Evolutionary conservation across 2,329 filamentous ascomycete genomes (phyloP).

Genomic region (Uncinocarpus reesii): DNA sequence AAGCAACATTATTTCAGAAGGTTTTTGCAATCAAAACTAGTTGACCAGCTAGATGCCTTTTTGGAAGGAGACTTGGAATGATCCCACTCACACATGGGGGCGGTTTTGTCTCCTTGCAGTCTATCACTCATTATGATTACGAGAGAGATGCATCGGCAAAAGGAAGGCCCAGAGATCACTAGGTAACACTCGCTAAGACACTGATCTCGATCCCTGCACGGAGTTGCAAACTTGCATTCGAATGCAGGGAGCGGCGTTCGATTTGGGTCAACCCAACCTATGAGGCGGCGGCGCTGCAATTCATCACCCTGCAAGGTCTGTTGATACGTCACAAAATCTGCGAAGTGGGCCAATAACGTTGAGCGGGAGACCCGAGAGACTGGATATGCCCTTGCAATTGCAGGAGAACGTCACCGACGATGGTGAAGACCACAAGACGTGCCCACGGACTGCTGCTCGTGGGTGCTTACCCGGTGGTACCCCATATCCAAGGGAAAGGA

Average conservation of each 20-base stretch:
- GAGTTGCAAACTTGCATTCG: conserved; percentile 1
- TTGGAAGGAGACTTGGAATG: background rate
- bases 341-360: background rate
- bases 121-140: background rate
- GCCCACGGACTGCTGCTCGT: background rate
- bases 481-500: conserved; percentile 3
- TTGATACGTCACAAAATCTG: conserved; percentile 9
- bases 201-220: conserved; percentile 2
- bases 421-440: background rate
- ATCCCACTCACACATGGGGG: background rate
- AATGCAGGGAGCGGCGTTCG: background rate
- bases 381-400: conserved; percentile 7
- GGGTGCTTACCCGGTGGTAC: background rate
- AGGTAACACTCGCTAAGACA: conserved; percentile 10
- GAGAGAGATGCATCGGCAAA: background rate
- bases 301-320: background rate
- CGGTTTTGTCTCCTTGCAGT: background rate
- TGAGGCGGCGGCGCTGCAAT: background rate
- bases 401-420: background rate
- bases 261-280: background rate
- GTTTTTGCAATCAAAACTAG: background rate
- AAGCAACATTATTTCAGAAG: background rate
- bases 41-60: conserved; percentile 3
- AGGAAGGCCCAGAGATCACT: background rate
- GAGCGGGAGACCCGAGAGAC: background rate